Percentiles rank a stretch among this genome's conserved stretches.
phyloP scores from a whole-genome alignment of 768 basidiomycete species.

The Suillus sp. region DNA sequence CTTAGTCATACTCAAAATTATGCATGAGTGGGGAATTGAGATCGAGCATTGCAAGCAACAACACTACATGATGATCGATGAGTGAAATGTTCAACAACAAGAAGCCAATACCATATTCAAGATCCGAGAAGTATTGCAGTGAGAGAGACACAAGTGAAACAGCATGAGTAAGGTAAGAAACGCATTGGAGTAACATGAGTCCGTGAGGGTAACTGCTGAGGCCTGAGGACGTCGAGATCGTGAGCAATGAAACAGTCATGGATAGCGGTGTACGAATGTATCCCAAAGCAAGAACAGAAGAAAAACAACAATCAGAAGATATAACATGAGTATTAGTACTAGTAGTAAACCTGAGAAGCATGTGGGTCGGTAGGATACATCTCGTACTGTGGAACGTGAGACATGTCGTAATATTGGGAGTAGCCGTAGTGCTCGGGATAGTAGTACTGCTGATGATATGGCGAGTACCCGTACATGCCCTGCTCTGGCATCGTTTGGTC shows the following conservation, averaged over 20 bases:
- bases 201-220: constrained; percentile 29
- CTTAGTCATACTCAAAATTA: too few species aligned
- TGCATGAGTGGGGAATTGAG: neutral
- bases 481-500: constrained; percentile 24
- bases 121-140: constrained; percentile 18
- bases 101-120: constrained; percentile 12
- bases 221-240: constrained; percentile 17
- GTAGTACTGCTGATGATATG: constrained; percentile 66
- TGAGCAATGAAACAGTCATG: constrained; percentile 10
- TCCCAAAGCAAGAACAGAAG: constrained; percentile 21
- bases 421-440: constrained; percentile 72
- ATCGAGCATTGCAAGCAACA: constrained; percentile 12
- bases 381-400: constrained; percentile 66
- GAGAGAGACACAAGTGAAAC: constrained; percentile 22
- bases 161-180: constrained; percentile 25
- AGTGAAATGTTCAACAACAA: constrained; percentile 12
- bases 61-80: constrained; percentile 18
- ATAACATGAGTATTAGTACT: constrained; percentile 47
- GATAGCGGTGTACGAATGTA: constrained; percentile 25
- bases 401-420: constrained; percentile 67
- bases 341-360: constrained; percentile 63
- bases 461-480: constrained; percentile 54
- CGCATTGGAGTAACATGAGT: constrained; percentile 21
- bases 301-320: constrained; percentile 11
- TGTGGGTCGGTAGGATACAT: constrained; percentile 59